A percentile compares a stretch with the other conserved stretches of the same genome.
Evolutionary conservation across 1,284 basidiomycete species (phyloP).

Genomic region (Leccinum pachyderme): DNA sequence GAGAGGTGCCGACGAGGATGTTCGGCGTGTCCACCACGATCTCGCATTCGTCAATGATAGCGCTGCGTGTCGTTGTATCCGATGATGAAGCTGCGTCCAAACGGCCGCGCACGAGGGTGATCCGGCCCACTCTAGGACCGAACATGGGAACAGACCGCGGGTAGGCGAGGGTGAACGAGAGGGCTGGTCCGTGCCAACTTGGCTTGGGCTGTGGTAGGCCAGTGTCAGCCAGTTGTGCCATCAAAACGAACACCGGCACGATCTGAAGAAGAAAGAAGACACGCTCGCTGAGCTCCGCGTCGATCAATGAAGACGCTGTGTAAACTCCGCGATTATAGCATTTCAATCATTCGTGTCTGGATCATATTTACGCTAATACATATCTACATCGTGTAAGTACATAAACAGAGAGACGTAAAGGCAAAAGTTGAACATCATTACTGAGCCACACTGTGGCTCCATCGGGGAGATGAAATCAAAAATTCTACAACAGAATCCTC

Average conservation of each 20-base stretch:
- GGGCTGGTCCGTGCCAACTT: constrained; percentile 6
- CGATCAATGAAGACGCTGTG: neutral
- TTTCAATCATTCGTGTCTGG: neutral
- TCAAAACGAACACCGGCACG: neutral
- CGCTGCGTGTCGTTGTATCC: neutral
- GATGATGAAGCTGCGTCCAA: neutral
- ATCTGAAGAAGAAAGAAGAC: neutral
- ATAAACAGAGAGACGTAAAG: neutral
- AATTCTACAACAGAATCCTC: constrained; percentile 7
- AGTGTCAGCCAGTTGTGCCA: constrained; percentile 2
- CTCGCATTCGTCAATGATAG: neutral
- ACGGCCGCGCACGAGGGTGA: constrained; percentile 18
- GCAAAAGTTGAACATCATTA: neutral
- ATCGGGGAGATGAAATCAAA: neutral
- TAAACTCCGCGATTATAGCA: constrained; percentile 18
- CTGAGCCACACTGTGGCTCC: neutral
- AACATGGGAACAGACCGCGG: constrained; percentile 15
- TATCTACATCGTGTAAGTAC: neutral
- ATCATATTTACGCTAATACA: neutral
- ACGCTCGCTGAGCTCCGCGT: neutral
- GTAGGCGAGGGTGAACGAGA: constrained; percentile 17
- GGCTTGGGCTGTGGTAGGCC: neutral
- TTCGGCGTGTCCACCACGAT: constrained; percentile 58
- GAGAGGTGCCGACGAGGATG: constrained; percentile 60
- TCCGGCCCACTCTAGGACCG: constrained; percentile 24